Conservation (phyloP, 2,329 filamentous ascomycete genomes). For the Biscogniauxia marginata region DNA sequence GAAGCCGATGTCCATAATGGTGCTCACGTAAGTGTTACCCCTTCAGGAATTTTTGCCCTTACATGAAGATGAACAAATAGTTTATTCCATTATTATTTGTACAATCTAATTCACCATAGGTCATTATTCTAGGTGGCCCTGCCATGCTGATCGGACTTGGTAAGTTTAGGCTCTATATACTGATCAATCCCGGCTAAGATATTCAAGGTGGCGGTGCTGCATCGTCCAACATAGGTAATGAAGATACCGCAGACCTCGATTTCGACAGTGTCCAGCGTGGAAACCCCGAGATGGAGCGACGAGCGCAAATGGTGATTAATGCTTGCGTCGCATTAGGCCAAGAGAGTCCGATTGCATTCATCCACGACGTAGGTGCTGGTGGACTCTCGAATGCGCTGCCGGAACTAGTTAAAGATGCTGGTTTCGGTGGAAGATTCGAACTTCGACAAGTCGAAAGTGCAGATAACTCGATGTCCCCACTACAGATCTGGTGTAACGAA, state of each 20-base stretch:
- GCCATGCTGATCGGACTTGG: constrained; percentile 95
- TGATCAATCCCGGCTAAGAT: background rate
- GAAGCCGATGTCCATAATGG: constrained; percentile 76
- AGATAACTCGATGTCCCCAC: constrained; percentile 87
- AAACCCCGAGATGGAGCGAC: constrained; percentile 92
- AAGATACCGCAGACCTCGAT: constrained; percentile 87
- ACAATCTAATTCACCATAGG: background rate
- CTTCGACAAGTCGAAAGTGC: constrained; percentile 90
- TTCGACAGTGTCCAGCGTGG: constrained; percentile 97
- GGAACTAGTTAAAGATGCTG: constrained; percentile 74
- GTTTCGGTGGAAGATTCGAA: constrained; percentile 87
- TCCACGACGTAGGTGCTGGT: constrained; percentile 95
- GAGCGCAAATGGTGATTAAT: constrained; percentile 98
- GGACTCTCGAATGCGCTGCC: constrained; percentile 75
- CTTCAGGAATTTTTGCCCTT: background rate
- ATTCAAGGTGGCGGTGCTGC: constrained; percentile 74
- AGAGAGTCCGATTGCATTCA: constrained; percentile 89
- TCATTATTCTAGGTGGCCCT: constrained; percentile 86
- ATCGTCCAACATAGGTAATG: constrained; percentile 83
- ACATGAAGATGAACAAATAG: background rate
- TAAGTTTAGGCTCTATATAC: background rate
- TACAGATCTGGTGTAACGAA: constrained; percentile 96
- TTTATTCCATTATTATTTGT: background rate
- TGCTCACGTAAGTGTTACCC: constrained; percentile 55
- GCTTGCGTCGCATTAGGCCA: constrained; percentile 81